These are phyloP conservation scores for Kurtzmaniella natalensis DNA, from an alignment of 1,139 yeast species.

Conservation along the genomic window DNA sequence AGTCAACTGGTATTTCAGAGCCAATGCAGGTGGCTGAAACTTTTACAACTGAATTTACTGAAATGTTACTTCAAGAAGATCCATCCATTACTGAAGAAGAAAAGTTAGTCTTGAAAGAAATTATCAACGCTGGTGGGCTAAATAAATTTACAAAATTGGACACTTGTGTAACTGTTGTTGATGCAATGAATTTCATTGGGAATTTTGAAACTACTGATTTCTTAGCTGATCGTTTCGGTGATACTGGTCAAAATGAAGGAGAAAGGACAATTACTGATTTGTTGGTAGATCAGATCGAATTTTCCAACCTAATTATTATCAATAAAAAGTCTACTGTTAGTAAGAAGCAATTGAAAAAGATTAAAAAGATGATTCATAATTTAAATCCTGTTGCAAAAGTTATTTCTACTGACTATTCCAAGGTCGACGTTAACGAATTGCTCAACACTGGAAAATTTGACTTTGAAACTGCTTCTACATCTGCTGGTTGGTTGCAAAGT, in stretches of 20 bases:
- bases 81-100: slow-evolving; percentile 15
- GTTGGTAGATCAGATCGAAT: slow-evolving; percentile 44
- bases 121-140: slow-evolving; percentile 35
- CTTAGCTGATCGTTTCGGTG: slow-evolving; percentile 35
- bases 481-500: slow-evolving; percentile 47
- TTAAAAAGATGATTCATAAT: slow-evolving; percentile 23
- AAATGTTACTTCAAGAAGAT: slow-evolving; percentile 16
- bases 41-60: slow-evolving; percentile 37
- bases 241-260: slow-evolving; percentile 31
- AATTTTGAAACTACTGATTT: slow-evolving; percentile 42
- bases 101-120: slow-evolving; percentile 21
- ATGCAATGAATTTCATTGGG: slow-evolving; percentile 33
- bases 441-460: slow-evolving; percentile 30
- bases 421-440: slow-evolving; percentile 29
- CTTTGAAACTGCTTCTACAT: slow-evolving; percentile 36
- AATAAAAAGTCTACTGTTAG: slow-evolving; percentile 30
- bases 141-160: slow-evolving; percentile 34
- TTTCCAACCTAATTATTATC: slow-evolving; percentile 38
- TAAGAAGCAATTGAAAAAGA: slow-evolving; percentile 19
- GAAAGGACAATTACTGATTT: slow-evolving; percentile 43
- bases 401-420: slow-evolving; percentile 28
- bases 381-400: slow-evolving; percentile 40
- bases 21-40: slow-evolving; percentile 51
- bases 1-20: slow-evolving; percentile 43
- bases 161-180: slow-evolving; percentile 45